phyloP scores from a whole-genome alignment of 257 asterid genomes.

The Rauvolfia tetraphylla region DNA sequence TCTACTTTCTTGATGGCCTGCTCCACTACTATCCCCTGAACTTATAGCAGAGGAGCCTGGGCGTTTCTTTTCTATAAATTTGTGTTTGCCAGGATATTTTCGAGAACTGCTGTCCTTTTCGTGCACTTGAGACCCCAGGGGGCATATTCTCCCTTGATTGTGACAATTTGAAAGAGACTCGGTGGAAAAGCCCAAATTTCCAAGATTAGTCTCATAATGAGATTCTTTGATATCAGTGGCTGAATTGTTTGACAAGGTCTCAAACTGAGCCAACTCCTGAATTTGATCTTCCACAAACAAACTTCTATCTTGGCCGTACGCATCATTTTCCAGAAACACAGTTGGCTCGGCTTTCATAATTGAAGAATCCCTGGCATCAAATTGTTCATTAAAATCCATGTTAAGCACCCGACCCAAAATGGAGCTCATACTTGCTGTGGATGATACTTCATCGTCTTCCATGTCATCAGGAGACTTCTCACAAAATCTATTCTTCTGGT shows the following conservation, averaged over 20 bases:
- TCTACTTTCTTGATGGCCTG: constrained; percentile 11
- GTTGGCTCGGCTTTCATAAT: constrained; percentile 28
- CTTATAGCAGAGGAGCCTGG: constrained; percentile 15
- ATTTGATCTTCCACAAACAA: constrained; percentile 15
- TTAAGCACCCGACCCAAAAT: constrained; percentile 68
- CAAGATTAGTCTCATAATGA: constrained; percentile 16
- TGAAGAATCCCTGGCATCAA: constrained; percentile 46
- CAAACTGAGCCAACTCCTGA: constrained; percentile 18
- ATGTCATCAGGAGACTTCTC: constrained; percentile 46
- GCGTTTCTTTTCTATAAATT: constrained; percentile 18
- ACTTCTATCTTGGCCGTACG: constrained; percentile 24
- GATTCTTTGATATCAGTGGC: constrained; percentile 29
- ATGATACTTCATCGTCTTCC: constrained; percentile 80
- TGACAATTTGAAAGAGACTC: constrained; percentile 10
- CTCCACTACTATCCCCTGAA: constrained; percentile 12
- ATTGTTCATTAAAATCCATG: constrained; percentile 65
- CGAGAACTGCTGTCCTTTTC: constrained; percentile 15
- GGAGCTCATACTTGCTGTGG: constrained; percentile 83
- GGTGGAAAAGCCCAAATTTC: constrained; percentile 12
- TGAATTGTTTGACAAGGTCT: constrained; percentile 14
- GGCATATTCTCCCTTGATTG: neutral
- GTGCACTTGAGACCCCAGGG: constrained; percentile 15
- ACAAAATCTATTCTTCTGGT: constrained; percentile 25
- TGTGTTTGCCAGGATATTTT: constrained; percentile 8
- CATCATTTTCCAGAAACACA: constrained; percentile 32